Conservation (phyloP, 1,284 basidiomycete species). For the Ustilago hordei region DNA sequence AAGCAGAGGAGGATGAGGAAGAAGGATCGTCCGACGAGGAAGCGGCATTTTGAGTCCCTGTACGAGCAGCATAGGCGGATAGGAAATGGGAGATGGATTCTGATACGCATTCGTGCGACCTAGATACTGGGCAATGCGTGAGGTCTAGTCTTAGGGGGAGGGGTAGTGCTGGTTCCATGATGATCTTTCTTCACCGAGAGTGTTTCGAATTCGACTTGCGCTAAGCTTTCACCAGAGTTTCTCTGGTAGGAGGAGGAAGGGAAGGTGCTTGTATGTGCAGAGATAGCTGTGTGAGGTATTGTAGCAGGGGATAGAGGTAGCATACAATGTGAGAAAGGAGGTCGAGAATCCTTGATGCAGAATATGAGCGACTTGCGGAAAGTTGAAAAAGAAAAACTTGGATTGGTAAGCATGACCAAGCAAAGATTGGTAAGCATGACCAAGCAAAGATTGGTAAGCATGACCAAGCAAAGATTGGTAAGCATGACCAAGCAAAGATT, state of each 20-base stretch:
- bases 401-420: constrained; percentile 16
- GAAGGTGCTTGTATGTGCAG: too few species aligned
- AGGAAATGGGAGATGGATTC: constrained; percentile 32
- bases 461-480: constrained; percentile 12
- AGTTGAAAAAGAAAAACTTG: neutral
- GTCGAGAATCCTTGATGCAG: neutral
- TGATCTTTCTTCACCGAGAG: neutral
- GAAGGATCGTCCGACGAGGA: constrained; percentile 5
- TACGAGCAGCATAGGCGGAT: constrained; percentile 32
- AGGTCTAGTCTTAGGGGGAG: constrained; percentile 36
- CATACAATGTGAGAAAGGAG: neutral
- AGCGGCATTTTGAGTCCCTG: constrained; percentile 26
- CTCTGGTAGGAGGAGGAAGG: too few species aligned
- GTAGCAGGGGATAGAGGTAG: neutral
- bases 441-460: neutral
- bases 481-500: constrained; percentile 14
- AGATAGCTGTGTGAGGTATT: too few species aligned
- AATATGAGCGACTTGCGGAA: constrained; percentile 1
- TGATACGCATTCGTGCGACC: constrained; percentile 15
- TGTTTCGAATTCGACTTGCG: too few species aligned
- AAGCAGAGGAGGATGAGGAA: neutral
- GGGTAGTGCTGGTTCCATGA: constrained; percentile 44
- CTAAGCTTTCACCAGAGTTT: too few species aligned
- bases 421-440: constrained; percentile 29
- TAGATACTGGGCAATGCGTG: neutral